phyloP scores from a whole-genome alignment of 2,329 filamentous ascomycete genomes.

The Paraphaeosphaeria sporulosa region DNA sequence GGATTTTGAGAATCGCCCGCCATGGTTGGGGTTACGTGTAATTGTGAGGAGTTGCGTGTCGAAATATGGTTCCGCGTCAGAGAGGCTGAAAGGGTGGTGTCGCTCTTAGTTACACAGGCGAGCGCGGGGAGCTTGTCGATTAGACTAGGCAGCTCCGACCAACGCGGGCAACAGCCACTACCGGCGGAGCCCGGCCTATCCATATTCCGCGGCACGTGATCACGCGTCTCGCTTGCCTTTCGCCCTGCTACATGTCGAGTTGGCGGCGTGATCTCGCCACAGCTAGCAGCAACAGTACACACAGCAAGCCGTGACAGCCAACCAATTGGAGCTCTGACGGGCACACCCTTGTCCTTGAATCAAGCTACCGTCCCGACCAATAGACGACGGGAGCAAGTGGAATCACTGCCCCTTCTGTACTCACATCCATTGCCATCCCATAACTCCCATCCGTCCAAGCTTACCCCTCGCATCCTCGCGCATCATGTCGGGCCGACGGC shows the following conservation, averaged over 20 bases:
- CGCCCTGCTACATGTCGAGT: not conserved
- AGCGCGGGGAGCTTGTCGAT: constrained; percentile 8
- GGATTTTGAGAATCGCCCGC: constrained; percentile 48
- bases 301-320: not conserved
- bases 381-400: not conserved
- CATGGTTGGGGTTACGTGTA: constrained; percentile 36
- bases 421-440: not conserved
- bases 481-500: not conserved
- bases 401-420: not conserved
- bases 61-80: not conserved
- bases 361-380: no score
- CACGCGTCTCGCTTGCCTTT: not conserved
- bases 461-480: not conserved
- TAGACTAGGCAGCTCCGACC: constrained; percentile 4
- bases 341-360: not conserved
- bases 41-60: not conserved
- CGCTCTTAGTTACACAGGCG: not conserved
- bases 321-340: not conserved
- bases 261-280: not conserved
- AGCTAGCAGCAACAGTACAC: not conserved
- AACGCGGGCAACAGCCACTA: not conserved
- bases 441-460: not conserved
- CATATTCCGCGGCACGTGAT: not conserved
- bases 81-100: not conserved
- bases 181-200: not conserved